Percentiles rank a stretch among this genome's conserved stretches.
These are phyloP conservation scores for Aspergillus udagawae DNA, from an alignment of 2,329 filamentous ascomycete species.

Conservation along the genomic window DNA sequence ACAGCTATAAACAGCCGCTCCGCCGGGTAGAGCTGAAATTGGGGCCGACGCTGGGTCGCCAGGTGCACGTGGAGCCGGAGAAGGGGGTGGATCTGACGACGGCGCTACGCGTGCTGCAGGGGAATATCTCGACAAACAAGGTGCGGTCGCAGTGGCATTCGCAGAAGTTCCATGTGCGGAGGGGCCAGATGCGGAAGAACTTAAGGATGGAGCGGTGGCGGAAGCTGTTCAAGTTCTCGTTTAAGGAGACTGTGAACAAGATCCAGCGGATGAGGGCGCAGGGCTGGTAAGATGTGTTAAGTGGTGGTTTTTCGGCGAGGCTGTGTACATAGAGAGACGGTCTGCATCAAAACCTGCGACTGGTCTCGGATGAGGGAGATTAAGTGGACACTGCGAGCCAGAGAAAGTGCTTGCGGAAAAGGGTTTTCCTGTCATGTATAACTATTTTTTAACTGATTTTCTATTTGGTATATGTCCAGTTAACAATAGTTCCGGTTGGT, in stretches of 20 bases:
- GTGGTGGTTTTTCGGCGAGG: not conserved
- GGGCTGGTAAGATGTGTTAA: slow-evolving; percentile 36
- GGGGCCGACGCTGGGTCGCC: slow-evolving; percentile 34
- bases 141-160: slow-evolving; percentile 26
- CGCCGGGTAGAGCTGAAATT: slow-evolving; percentile 33
- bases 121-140: slow-evolving; percentile 28
- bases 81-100: slow-evolving; percentile 26
- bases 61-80: slow-evolving; percentile 33
- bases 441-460: slow-evolving; percentile 11
- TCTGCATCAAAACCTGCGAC: not conserved
- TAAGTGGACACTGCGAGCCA: not conserved
- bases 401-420: not conserved
- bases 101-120: slow-evolving; percentile 26
- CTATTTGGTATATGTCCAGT: slow-evolving; percentile 11
- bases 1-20: slow-evolving; percentile 15
- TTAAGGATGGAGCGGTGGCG: slow-evolving; percentile 38
- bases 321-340: not conserved
- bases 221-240: slow-evolving; percentile 43
- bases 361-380: not conserved
- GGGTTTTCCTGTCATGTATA: slow-evolving; percentile 3
- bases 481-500: not conserved
- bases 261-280: slow-evolving; percentile 44
- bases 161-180: slow-evolving; percentile 42
- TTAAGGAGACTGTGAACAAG: slow-evolving; percentile 38
- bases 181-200: slow-evolving; percentile 41